Conservation (phyloP, 129 eudicot species). For the Daucus carota region DH1_v3.0 NC_030386.2:635501-636000, state of each 20-base stretch:
- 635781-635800: background rate
- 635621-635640: background rate
- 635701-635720: background rate
- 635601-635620: background rate
- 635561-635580: background rate
- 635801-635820: slow-evolving; percentile 17
- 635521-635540: background rate
- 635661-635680: background rate
- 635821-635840: slow-evolving; percentile 97
- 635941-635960: background rate
- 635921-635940: background rate
- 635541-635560: background rate
- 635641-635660: background rate
- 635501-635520: background rate
- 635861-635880: slow-evolving; percentile 90
- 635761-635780: background rate
- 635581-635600: background rate
- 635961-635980: background rate
- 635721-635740: background rate
- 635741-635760: background rate
- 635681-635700: background rate
- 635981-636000: background rate
- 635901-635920: slow-evolving; percentile 73
- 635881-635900: slow-evolving; percentile 88
- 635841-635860: slow-evolving; percentile 84